Evolutionary conservation across 495 filamentous ascomycete genomes (phyloP).

Genomic region (Xylaria castorea): DNA sequence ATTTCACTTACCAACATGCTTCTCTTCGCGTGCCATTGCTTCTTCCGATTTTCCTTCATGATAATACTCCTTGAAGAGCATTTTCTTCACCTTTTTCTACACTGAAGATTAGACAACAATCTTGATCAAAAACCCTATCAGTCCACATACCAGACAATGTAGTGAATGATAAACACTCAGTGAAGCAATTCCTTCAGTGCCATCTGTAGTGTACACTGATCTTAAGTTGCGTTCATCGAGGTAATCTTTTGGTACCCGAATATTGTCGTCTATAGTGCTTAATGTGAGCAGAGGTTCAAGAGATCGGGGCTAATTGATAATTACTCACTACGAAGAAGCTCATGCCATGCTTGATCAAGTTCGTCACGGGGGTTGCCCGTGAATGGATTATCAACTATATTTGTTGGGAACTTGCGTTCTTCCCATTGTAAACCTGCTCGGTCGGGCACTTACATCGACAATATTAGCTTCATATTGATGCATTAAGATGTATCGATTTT

Average conservation of each 20-base stretch:
- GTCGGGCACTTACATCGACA: neutral
- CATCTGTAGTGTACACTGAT: slow-evolving; percentile 4
- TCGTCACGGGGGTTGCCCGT: neutral
- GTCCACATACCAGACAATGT: slow-evolving; percentile 6
- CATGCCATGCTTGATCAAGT: neutral
- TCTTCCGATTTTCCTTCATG: slow-evolving; percentile 1
- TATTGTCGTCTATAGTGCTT: neutral
- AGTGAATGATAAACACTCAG: neutral
- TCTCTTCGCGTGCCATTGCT: slow-evolving; percentile 1
- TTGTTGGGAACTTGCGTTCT: neutral
- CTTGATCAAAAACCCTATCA: neutral
- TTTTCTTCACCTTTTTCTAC: slow-evolving; percentile 11
- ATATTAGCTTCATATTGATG: neutral
- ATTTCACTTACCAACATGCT: neutral
- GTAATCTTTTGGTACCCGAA: slow-evolving; percentile 4
- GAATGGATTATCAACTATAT: slow-evolving; percentile 7
- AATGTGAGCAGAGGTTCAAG: neutral
- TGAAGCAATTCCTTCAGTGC: slow-evolving; percentile 5
- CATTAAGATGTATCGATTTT: neutral
- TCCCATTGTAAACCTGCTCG: slow-evolving; percentile 7
- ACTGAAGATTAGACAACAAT: neutral
- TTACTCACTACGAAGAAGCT: slow-evolving; percentile 1
- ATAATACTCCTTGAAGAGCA: slow-evolving; percentile 8
- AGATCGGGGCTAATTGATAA: neutral
- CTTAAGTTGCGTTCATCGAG: slow-evolving; percentile 2